These are phyloP conservation scores for Prunella vulgaris DNA, from an alignment of 257 asterid genomes.

Conservation along the genomic window DNA sequence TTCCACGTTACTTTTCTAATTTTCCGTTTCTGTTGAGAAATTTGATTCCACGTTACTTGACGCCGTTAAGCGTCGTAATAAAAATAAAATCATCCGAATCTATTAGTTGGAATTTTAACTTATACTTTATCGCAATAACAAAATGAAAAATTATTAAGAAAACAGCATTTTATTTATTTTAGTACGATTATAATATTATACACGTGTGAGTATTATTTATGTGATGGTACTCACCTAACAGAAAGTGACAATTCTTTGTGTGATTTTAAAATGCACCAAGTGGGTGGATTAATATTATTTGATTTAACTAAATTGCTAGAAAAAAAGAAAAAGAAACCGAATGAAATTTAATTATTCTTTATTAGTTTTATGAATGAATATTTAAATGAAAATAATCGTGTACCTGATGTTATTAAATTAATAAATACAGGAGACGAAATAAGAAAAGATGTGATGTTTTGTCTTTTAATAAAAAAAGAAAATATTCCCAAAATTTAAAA, in stretches of 20 bases:
- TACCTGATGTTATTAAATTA: too few relatives aligned
- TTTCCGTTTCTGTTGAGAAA: background rate
- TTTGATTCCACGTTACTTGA: constrained; percentile 11
- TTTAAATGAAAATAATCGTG: too few relatives aligned
- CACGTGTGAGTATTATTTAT: background rate
- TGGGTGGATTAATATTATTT: too few relatives aligned
- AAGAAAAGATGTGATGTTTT: constrained; percentile 1
- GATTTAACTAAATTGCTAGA: too few relatives aligned
- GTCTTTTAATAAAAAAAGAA: constrained; percentile 5
- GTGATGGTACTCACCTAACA: background rate
- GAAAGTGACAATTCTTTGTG: background rate
- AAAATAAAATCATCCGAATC: background rate
- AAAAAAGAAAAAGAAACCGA: too few relatives aligned
- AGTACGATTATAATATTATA: background rate
- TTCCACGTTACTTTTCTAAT: constrained; percentile 13
- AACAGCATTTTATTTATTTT: background rate
- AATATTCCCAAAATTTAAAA: constrained; percentile 1
- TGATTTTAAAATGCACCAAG: background rate
- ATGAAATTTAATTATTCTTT: too few relatives aligned
- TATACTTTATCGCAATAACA: background rate
- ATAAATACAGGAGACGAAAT: background rate
- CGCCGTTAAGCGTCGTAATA: constrained; percentile 16
- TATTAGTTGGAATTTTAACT: background rate
- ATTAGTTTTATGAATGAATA: too few relatives aligned
- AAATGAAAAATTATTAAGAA: background rate